Base-by-base conservation (phyloP, 768 basidiomycete genomes). In the Inosperma sp. region DNA sequence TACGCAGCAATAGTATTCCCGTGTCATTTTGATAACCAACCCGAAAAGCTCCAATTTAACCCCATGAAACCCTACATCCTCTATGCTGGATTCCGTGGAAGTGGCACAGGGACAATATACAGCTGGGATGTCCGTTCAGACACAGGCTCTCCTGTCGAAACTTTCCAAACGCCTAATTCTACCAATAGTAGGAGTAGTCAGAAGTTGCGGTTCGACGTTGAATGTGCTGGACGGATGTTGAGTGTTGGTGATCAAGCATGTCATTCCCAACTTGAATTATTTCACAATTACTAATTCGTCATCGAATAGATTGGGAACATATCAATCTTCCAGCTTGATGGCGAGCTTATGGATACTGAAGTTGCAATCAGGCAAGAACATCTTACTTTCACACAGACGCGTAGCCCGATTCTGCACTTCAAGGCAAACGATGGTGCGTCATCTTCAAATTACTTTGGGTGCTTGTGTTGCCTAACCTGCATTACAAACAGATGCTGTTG, bases 71-170 rank as follows among this genome's bases (percentile, higher is more conserved):
- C 89, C 0, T 78, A 88, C 51, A 67, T 88, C 1, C 65, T 97
- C 22, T 95, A 88, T 54, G 86, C 87, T 0, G 76, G 88, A 0
- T 93, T 89, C 57, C 78, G 94, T 5, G 75, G 86, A 10, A 72
- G 72, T n/a, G 72, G 72, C 5, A 60, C 61, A 3, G 63, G 61
- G n/a, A 52, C 42, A n/a, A 74, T 95, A 19, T 85, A 83, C 60
- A 73, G 79, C 48, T 96, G 88, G 86, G 94, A 96, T 63, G 63
- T 93, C 5, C 79, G 93, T 0, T 71, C 77, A 3, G 76, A 85
- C 64, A 59, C 76, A 25, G 65, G 68, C 44, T 17, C 56, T 14
- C 76, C 81, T 34, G 45, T 79, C 14, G 63, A 68, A 25, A 61
- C 74, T 41, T 79, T 71, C 49, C 53, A 58, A 13, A 45, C 47